Evolutionary conservation across 1,284 basidiomycete species (phyloP).

Genomic region (Fomitopsis betulina): DNA sequence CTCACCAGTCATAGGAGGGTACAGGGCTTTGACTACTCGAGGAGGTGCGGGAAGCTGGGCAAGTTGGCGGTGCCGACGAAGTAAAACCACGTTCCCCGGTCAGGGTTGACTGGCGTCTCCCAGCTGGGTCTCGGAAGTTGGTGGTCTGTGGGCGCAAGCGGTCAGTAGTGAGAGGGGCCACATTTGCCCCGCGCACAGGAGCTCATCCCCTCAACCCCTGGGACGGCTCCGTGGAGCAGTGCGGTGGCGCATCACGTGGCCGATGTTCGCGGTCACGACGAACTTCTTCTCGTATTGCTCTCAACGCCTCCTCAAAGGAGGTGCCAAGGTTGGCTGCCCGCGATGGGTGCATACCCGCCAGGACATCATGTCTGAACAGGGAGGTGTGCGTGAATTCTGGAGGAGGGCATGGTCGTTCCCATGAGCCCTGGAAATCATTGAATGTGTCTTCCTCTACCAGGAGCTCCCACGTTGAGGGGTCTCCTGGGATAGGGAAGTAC

Average conservation of each 20-base stretch:
- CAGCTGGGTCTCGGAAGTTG: background rate
- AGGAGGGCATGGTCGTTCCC: too few species aligned
- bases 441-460: background rate
- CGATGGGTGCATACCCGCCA: too few species aligned
- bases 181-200: too few species aligned
- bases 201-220: too few species aligned
- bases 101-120: background rate
- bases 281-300: too few species aligned
- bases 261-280: too few species aligned
- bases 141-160: background rate
- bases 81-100: background rate
- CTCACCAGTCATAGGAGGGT: background rate
- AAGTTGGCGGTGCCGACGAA: background rate
- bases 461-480: background rate
- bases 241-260: too few species aligned
- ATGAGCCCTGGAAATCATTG: background rate
- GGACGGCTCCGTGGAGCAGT: too few species aligned
- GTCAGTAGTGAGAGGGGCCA: background rate
- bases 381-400: too few species aligned
- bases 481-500: background rate
- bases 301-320: too few species aligned
- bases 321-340: too few species aligned
- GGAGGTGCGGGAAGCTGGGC: background rate
- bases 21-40: background rate
- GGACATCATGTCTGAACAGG: too few species aligned